Percentiles rank a stretch among this genome's conserved stretches.
Conservation (phyloP, 2,329 filamentous ascomycete genomes). For the Pleoardoris graminearum region DNA sequence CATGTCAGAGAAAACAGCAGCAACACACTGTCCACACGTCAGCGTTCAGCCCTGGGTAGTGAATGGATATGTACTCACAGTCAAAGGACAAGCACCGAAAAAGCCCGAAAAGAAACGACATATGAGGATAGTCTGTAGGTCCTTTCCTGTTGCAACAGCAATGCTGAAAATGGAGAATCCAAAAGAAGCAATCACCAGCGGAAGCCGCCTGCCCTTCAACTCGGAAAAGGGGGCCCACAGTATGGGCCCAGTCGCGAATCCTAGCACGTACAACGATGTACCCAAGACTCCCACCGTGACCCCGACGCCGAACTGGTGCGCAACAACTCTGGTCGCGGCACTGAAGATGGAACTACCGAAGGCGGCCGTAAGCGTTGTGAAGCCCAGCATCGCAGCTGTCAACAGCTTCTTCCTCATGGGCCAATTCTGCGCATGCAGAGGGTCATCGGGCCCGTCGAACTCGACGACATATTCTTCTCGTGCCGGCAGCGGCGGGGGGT, state of each 20-base stretch:
- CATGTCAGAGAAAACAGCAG: constrained; percentile 61
- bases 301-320: constrained; percentile 49
- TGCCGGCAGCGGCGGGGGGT: constrained; percentile 69
- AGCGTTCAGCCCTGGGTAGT: constrained; percentile 2
- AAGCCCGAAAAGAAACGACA: constrained; percentile 59
- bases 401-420: constrained; percentile 73
- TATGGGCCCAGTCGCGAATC: constrained; percentile 53
- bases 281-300: constrained; percentile 55
- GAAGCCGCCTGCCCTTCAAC: constrained; percentile 53
- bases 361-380: constrained; percentile 68
- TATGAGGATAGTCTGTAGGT: constrained; percentile 57
- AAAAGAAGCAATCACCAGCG: constrained; percentile 54
- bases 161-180: constrained; percentile 57
- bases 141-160: constrained; percentile 54
- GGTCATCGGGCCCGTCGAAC: constrained; percentile 82
- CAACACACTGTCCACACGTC: constrained; percentile 51
- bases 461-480: constrained; percentile 77
- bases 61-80: constrained; percentile 44
- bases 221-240: constrained; percentile 58
- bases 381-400: constrained; percentile 70
- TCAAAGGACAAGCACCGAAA: constrained; percentile 58
- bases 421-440: constrained; percentile 88
- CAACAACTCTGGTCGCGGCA: constrained; percentile 40
- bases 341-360: constrained; percentile 61
- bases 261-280: constrained; percentile 55